Conservation (phyloP, 257 asterid genomes). For the Ocimum tenuiflorum region DNA sequence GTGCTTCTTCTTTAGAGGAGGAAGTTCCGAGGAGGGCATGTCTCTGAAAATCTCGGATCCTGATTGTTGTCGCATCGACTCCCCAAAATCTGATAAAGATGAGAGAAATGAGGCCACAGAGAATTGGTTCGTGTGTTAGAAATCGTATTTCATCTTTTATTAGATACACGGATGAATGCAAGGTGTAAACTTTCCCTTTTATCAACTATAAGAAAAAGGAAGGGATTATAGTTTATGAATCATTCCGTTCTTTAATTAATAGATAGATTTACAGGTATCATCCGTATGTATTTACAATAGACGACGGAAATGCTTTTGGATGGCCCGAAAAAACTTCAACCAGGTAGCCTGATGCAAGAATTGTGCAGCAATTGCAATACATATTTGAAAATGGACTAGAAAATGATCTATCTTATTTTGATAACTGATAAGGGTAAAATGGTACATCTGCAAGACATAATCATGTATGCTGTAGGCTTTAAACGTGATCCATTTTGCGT, state of each 20-base stretch:
- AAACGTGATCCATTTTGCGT: too few relatives aligned
- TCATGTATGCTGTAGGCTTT: too few relatives aligned
- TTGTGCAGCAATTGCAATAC: neutral
- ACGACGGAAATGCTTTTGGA: neutral
- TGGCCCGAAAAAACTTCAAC: neutral
- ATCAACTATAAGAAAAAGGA: too few relatives aligned
- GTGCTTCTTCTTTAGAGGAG: conserved; percentile 43
- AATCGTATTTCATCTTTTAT: too few relatives aligned
- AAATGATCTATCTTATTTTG: neutral
- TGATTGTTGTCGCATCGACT: conserved; percentile 34
- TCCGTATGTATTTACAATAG: too few relatives aligned
- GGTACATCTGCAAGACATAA: neutral
- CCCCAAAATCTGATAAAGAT: conserved; percentile 42
- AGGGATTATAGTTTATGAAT: too few relatives aligned
- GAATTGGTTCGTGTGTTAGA: too few relatives aligned
- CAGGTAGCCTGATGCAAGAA: neutral
- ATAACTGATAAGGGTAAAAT: neutral
- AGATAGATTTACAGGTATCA: too few relatives aligned
- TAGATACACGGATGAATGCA: too few relatives aligned
- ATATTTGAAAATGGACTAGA: neutral
- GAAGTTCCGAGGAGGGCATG: conserved; percentile 26
- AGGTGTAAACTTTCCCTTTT: too few relatives aligned
- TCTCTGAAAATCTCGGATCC: conserved; percentile 38
- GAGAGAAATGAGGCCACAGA: neutral
- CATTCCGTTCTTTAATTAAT: too few relatives aligned